These are phyloP conservation scores for Solanum sejunctum DNA, from an alignment of 257 asterid species.

Conservation along the genomic window DNA sequence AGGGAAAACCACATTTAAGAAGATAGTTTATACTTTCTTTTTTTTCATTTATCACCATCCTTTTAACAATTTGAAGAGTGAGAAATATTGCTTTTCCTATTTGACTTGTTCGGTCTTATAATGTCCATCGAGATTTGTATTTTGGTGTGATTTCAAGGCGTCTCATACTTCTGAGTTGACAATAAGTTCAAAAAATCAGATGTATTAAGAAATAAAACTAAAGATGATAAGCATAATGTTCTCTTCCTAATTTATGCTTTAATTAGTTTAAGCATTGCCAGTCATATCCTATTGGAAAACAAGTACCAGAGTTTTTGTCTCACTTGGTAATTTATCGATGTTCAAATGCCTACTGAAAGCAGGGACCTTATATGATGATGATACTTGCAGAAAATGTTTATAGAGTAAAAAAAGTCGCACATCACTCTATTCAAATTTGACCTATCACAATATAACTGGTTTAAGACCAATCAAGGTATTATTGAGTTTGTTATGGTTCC, in stretches of 20 bases:
- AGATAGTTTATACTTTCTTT: background rate
- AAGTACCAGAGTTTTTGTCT: background rate
- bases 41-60: background rate
- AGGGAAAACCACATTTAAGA: background rate
- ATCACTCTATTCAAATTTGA: background rate
- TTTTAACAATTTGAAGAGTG: background rate
- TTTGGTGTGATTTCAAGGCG: background rate
- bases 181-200: background rate
- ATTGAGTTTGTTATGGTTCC: background rate
- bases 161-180: background rate
- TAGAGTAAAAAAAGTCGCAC: background rate
- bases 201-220: background rate
- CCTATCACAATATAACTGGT: background rate
- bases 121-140: background rate
- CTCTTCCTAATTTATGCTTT: background rate
- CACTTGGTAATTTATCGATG: background rate
- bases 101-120: background rate
- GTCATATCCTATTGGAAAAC: background rate
- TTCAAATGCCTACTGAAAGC: background rate
- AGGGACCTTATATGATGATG: background rate
- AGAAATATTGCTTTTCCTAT: background rate
- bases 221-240: background rate
- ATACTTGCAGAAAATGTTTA: background rate
- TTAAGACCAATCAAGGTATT: background rate
- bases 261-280: background rate